Base-by-base conservation (phyloP, 108 stramenopile genomes). In the Cyclotella baltica region DNA sequence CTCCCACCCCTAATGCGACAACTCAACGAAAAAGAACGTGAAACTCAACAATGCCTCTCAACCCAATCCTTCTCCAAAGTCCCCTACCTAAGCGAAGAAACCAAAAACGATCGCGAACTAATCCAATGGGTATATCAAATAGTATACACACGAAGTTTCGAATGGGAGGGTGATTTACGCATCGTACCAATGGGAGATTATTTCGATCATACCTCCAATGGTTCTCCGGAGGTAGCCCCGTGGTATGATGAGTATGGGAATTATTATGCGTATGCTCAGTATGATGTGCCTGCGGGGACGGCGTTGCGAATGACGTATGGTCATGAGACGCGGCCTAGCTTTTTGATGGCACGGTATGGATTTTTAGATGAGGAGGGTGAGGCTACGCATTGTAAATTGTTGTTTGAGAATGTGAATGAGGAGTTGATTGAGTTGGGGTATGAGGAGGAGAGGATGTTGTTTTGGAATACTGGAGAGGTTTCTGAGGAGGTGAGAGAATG, bases 261-360 rank as follows among this genome's bases (percentile, higher is more conserved):
- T 57, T 81, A 77, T 28, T 61, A 67, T 31, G 76, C 80, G 23
- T 62, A 80, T 27, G 57, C 81, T 13, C 50, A 72, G 16, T 67
- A 74, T 46, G 87, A 87, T 65, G 78, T 87, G 9, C 81, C 81
- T 0, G 88, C 86, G 6, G 88, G 88, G 22, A 76, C 81, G 15
- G 76, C 80, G 19, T 59, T 88, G 47, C 47, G 86, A 47, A 75
- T 88, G 38, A 82, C 80, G 3, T 87, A 85, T 59, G 88, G 79
- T 0, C 30, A 61, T 34, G 59, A 61, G 77, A 83, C 58, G 13
- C 86, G 87, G 59, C 88, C 88, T 0, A 76, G 75, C 0, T 65
- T 66, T 29, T 75, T 89, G n/a, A 77, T 89, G 58, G 87, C 88
- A 9, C 46, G 77, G 36, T 87, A 89, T 58, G 88, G 88, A 31